Evolutionary conservation across 768 basidiomycete genomes (phyloP).

Genomic region (Naganishia onofrii): DNA sequence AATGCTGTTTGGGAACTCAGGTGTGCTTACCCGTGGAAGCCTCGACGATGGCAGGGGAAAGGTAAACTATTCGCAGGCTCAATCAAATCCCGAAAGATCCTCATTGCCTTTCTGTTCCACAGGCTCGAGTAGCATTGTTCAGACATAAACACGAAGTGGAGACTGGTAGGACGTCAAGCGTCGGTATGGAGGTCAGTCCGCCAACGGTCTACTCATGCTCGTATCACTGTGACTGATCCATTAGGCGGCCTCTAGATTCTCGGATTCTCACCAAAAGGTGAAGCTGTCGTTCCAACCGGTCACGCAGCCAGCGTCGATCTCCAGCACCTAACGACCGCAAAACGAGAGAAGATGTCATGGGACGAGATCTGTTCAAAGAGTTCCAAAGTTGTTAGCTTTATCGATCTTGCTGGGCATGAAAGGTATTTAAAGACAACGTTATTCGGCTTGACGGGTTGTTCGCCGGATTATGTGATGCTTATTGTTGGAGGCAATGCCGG

Average conservation of each 20-base stretch:
- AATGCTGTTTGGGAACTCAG: background rate
- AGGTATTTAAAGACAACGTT: slow-evolving; percentile 69
- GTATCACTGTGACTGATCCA: too few relatives aligned
- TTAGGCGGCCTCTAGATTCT: slow-evolving; percentile 66
- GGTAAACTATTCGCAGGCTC: slow-evolving; percentile 29
- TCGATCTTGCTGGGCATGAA: slow-evolving; percentile 94
- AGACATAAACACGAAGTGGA: slow-evolving; percentile 97
- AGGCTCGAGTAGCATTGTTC: slow-evolving; percentile 75
- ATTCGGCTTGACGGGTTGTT: slow-evolving; percentile 89
- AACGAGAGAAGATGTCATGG: slow-evolving; percentile 84
- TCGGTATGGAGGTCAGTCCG: slow-evolving; percentile 84
- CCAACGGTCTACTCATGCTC: background rate
- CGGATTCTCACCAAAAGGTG: slow-evolving; percentile 74
- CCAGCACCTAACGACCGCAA: slow-evolving; percentile 40
- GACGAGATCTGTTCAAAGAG: slow-evolving; percentile 86
- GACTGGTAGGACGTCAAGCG: slow-evolving; percentile 88
- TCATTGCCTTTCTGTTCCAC: slow-evolving; percentile 57
- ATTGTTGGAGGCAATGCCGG: slow-evolving; percentile 92
- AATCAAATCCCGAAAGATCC: slow-evolving; percentile 59
- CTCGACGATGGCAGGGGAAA: slow-evolving; percentile 44
- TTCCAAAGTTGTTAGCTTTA: slow-evolving; percentile 91
- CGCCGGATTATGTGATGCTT: slow-evolving; percentile 76
- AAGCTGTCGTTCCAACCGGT: slow-evolving; percentile 69
- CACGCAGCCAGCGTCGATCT: slow-evolving; percentile 50
- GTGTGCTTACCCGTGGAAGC: slow-evolving; percentile 82